These are phyloP conservation scores for Excoecaria cochinchinensis DNA, from an alignment of 345 rosid species.

Conservation along the genomic window DNA sequence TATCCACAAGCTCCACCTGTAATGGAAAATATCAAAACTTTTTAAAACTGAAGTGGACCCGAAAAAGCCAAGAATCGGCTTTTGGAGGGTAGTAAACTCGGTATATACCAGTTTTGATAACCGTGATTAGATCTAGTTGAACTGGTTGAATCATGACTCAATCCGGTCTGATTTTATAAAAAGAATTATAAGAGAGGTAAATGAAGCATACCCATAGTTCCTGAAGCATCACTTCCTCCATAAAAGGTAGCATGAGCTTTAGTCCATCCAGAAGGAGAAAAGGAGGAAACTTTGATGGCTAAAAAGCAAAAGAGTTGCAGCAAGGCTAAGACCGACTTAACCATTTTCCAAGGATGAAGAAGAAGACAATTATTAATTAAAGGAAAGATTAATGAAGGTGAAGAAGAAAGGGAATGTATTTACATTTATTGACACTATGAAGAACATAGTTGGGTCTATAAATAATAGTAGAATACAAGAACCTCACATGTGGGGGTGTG, in stretches of 20 bases:
- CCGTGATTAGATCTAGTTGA: too few relatives aligned
- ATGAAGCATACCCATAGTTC: conserved; percentile 21
- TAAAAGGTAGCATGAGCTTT: conserved; percentile 28
- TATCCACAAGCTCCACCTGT: conserved; percentile 39
- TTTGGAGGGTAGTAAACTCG: too few relatives aligned
- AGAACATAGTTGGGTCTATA: conserved; percentile 25
- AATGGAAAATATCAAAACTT: background rate
- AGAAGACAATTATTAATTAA: background rate
- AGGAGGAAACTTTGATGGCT: conserved; percentile 34
- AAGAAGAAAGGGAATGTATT: conserved; percentile 6
- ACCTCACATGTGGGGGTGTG: conserved; percentile 42
- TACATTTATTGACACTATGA: conserved; percentile 18
- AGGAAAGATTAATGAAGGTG: background rate
- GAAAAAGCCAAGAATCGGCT: too few relatives aligned
- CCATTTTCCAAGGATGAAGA: conserved; percentile 32
- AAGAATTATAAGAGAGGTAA: too few relatives aligned
- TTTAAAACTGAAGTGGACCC: too few relatives aligned
- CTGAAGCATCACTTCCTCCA: conserved; percentile 27
- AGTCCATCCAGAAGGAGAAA: conserved; percentile 44
- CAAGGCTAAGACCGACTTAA: conserved; percentile 28
- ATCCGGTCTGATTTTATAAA: too few relatives aligned
- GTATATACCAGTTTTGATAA: too few relatives aligned
- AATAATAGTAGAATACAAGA: conserved; percentile 30
- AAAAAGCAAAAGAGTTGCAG: conserved; percentile 34
- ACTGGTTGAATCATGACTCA: too few relatives aligned